Percentiles rank a stretch among this genome's conserved stretches.
Conservation (phyloP, 495 filamentous ascomycete genomes). For the Annulohypoxylon nitens region DNA sequence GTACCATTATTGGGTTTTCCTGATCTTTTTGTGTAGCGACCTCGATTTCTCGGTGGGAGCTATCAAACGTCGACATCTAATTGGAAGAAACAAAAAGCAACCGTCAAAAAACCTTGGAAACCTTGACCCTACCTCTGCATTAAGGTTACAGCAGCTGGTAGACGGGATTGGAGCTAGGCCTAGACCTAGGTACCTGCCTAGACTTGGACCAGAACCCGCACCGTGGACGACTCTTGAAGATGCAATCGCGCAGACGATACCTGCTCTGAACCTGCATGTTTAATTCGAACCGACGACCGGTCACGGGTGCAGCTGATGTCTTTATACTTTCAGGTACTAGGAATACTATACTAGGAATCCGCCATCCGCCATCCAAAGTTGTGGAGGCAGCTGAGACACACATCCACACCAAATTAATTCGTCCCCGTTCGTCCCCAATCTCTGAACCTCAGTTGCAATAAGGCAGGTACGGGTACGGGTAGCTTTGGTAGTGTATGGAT, state of each 20-base stretch:
- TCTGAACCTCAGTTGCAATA: constrained; percentile 8
- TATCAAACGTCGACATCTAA: constrained; percentile 4
- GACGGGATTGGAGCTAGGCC: background rate
- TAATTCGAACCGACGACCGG: constrained; percentile 23
- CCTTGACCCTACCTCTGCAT: background rate
- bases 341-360: constrained; percentile 21
- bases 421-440: background rate
- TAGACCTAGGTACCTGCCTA: background rate
- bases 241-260: constrained; percentile 32
- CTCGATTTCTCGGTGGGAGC: constrained; percentile 5
- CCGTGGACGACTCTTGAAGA: constrained; percentile 8
- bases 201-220: background rate
- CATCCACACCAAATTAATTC: constrained; percentile 17
- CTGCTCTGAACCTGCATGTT: constrained; percentile 7
- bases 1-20: background rate
- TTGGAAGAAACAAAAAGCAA: constrained; percentile 8
- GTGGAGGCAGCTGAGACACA: constrained; percentile 17
- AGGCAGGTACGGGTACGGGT: constrained; percentile 14
- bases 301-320: background rate
- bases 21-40: background rate
- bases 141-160: constrained; percentile 14
- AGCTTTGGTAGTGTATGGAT: background rate
- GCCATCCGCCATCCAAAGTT: background rate
- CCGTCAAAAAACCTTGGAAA: background rate
- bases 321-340: constrained; percentile 8